Evolutionary conservation across 768 basidiomycete genomes (phyloP).

Genomic region (Mycena chlorophos): DNA sequence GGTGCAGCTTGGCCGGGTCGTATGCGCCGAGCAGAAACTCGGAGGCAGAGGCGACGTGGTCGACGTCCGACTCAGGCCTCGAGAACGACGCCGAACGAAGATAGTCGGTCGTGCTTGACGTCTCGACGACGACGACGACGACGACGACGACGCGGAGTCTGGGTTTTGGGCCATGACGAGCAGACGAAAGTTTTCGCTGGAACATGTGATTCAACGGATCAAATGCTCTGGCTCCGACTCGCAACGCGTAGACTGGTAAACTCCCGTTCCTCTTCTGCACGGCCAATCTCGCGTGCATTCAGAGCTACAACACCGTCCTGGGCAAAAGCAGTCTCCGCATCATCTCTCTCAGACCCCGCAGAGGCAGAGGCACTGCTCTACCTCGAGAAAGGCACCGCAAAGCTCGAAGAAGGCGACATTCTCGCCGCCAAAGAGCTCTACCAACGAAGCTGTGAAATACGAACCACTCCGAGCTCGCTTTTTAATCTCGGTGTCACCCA

Average conservation of each 20-base stretch:
- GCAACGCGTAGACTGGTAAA: no score
- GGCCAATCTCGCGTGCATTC: not conserved
- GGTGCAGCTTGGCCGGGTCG: conserved; percentile 92
- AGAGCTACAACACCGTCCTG: conserved; percentile 30
- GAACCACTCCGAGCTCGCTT: conserved; percentile 74
- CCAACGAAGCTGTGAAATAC: conserved; percentile 76
- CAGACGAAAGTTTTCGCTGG: conserved; percentile 7
- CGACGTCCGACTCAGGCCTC: conserved; percentile 43
- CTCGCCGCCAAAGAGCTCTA: conserved; percentile 76
- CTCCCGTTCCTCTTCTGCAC: not conserved
- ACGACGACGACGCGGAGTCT: conserved; percentile 39
- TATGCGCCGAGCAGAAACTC: conserved; percentile 86
- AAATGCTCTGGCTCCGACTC: no score
- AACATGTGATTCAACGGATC: no score
- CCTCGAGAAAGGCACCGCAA: conserved; percentile 80
- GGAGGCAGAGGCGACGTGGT: conserved; percentile 73
- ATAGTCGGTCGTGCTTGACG: conserved; percentile 47
- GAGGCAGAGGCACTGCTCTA: conserved; percentile 77
- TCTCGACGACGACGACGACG: conserved; percentile 42
- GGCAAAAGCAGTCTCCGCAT: conserved; percentile 78
- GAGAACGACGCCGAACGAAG: conserved; percentile 52
- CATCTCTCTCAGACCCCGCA: conserved; percentile 80
- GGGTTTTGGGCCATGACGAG: conserved; percentile 24
- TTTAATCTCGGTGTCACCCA: conserved; percentile 90
- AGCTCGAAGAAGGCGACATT: conserved; percentile 85